Evolutionary conservation across 139 green algal species (phyloP), one percentile per base, ranked within the genome.

Genomic region (Chlamydomonas eustigma): DNA sequence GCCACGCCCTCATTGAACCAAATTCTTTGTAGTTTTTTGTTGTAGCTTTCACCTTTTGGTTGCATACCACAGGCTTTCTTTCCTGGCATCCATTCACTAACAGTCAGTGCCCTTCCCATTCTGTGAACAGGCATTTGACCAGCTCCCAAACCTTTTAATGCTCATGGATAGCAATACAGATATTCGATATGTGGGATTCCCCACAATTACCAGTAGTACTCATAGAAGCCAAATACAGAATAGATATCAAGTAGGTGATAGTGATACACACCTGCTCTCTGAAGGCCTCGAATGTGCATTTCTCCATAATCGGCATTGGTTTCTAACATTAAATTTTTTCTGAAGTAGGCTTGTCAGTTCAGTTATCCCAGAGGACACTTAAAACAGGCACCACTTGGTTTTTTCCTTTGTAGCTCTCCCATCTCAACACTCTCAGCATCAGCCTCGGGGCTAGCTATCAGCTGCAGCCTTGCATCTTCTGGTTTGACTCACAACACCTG

Each of bases 381-480:
- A n/a, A n/a, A n/a, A n/a, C n/a, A n/a, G n/a, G n/a, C n/a, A n/a
- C n/a, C n/a, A n/a, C 44, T 12, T 58, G 12, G 44, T 18, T 18
- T 58, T 18, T 58, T 12, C 18, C 44, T 18, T 58, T 58, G 12
- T 18, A 58, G 44, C 12, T 58, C 18, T 12, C 44, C 12, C 44
- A 58, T 18, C 44, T 58, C 44, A 58, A 58, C 44, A 58, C 44
- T 18, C 44, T 58, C 44, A 28, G 12, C 44, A 58, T 58, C 44
- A 18, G 18, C 44, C 44, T 58, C 18, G 18, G 18, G 44, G 44
- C 12, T 28, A 18, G 18, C 44, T 58, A 58, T 58, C 12, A 28
- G 44, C 44, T 58, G 58, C 58, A 70, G 58, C 58, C 58, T 32
- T 70, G 58, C 58, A 70, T 70, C 58, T 70, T 70, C 58, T 70